These are phyloP conservation scores for Naganishia sp. DNA, from an alignment of 1,284 basidiomycete species.

Conservation along the genomic window DNA sequence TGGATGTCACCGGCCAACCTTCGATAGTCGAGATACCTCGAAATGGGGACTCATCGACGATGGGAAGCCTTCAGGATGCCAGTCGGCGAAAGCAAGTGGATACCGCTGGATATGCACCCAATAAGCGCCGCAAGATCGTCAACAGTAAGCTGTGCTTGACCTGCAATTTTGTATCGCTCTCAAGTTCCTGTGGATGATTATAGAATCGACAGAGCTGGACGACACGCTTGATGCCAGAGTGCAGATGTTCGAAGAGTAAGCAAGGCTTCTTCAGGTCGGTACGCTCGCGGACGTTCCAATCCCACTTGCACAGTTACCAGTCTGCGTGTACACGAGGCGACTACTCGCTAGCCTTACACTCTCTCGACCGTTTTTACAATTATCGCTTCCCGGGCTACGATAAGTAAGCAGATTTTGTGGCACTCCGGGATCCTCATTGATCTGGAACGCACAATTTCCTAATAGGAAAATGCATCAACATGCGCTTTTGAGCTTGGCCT, in stretches of 20 bases:
- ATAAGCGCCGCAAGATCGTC: slow-evolving; percentile 20
- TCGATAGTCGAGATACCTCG: no score
- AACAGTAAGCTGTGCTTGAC: slow-evolving; percentile 22
- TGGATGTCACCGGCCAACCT: slow-evolving; percentile 1
- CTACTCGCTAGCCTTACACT: slow-evolving; percentile 43
- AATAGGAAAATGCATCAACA: slow-evolving; percentile 49
- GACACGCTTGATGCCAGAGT: slow-evolving; percentile 41
- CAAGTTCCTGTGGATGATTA: background rate
- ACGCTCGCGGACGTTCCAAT: background rate
- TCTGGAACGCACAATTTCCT: no score
- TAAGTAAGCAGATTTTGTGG: slow-evolving; percentile 31
- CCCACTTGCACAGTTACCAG: slow-evolving; percentile 37
- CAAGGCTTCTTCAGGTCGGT: background rate
- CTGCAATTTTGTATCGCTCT: background rate
- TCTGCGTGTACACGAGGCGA: slow-evolving; percentile 44
- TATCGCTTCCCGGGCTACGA: slow-evolving; percentile 45
- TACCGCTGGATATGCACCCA: background rate
- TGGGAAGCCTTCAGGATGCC: no score
- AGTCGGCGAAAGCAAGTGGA: no score
- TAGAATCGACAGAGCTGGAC: slow-evolving; percentile 38
- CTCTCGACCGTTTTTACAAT: slow-evolving; percentile 50
- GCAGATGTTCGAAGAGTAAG: slow-evolving; percentile 43
- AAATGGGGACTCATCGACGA: no score
- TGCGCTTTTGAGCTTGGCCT: slow-evolving; percentile 51
- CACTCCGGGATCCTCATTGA: no score